Evolutionary conservation across 176 grass and related monocot genomes (phyloP), one percentile per base, ranked within the genome.

Genomic region (Carex cristatella): DNA sequence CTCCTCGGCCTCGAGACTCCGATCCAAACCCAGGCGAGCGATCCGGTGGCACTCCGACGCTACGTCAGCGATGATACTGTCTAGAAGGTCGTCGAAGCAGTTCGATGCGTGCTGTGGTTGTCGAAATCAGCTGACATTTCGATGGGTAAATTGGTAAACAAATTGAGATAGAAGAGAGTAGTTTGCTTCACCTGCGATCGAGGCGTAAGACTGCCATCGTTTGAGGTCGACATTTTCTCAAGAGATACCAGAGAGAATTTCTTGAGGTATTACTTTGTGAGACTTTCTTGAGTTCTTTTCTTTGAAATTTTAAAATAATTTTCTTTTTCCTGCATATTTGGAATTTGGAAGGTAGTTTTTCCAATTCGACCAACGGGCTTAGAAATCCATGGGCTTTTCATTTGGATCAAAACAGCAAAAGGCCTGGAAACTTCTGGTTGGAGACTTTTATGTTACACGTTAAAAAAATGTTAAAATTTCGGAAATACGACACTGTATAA

Each of bases 31-130:
- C 33, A 98, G 89, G 46, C 95, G 89, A 19, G 95, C 91, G 86
- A 98, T 95, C 72, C 95, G 93, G 89, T 98, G 95, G 70, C 91
- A 95, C 86, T 98, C 95, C 30, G 91, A 98, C 13, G 95, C 95
- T 42, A 93, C 89, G 85, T 98, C 95, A 65, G 87, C 91, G 82
- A 98, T 89, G 55, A 92, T 94, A 18, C 84, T 81, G 54, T 98
- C 91, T 2, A 98, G 89, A 57, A 98, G 93, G 80, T 98, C 93
- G 64, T 95, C 95, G 84, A 98, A 93, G 84, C 89, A 95, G 57
- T 79, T 84, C 32, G 87, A 87, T 10, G 83, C 88, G 35, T 87
- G 84, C 95, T 98, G 91, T 49, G 40, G 11, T 30, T 15, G n/a
- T 15, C 44, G 74, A 81, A 30, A 62, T 84, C 35, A 62, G 58